phyloP scores from a whole-genome alignment of 164 flowering plant genomes.

The Aristolochia contorta region DNA sequence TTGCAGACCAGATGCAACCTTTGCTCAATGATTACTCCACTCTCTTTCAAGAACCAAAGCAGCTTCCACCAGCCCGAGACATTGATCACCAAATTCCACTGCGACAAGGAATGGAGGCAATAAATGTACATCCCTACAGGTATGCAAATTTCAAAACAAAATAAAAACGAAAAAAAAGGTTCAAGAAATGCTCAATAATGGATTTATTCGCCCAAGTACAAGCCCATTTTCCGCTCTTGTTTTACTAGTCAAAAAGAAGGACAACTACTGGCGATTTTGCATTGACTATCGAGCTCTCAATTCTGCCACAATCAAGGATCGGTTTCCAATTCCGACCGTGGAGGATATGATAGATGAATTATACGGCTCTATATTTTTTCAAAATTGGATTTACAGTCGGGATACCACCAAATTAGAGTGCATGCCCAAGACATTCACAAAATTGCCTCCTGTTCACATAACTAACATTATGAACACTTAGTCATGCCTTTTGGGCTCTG shows the following conservation, averaged over 20 bases:
- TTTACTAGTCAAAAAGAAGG: background rate
- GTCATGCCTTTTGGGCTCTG: no score
- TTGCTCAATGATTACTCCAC: no score
- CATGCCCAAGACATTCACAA: background rate
- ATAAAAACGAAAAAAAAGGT: no score
- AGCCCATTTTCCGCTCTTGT: background rate
- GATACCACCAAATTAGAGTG: background rate
- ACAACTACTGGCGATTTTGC: background rate
- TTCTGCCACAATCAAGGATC: background rate
- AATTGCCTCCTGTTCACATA: conserved; percentile 9
- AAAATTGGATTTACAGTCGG: background rate
- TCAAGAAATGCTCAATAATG: background rate
- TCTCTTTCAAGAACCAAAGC: no score
- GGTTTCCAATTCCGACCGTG: background rate
- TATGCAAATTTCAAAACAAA: no score
- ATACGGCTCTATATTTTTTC: background rate
- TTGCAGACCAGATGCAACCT: no score
- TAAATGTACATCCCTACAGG: background rate
- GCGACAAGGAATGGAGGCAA: background rate
- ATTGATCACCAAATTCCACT: background rate
- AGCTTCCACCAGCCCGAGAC: background rate
- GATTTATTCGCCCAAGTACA: background rate
- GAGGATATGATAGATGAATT: conserved; percentile 1
- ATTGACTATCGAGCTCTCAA: background rate
- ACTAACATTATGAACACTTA: conserved; percentile 4